Evolutionary conservation across 2,329 filamentous ascomycete genomes (phyloP), one percentile per base, ranked within the genome.

Genomic region (Curvularia sp.): DNA sequence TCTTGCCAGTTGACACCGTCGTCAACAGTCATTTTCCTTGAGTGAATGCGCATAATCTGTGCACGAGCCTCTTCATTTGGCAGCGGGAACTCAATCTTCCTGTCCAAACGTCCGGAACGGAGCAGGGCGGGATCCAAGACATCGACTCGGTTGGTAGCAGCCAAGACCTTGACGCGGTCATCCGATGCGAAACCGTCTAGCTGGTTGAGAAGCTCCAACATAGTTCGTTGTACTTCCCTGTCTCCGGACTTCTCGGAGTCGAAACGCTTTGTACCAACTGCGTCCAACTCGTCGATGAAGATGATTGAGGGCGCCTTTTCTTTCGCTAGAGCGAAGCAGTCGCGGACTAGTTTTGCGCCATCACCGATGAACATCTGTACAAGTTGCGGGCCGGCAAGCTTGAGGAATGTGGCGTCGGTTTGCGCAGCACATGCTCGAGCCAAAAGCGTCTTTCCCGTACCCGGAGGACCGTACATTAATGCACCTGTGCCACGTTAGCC

Each of bases 321-420:
- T 79, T 99, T 99, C 53, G 95, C 95, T 13, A 99, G 84, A 1
- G 95, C 95, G 77, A 99, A 99, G 80, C 92, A 96, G 81, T 99
- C 95, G 58, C 95, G 91, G 42, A 99, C 95, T 30, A 99, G 86
- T 81, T 99, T 99, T 43, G 96, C 95, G 73, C 95, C 95, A 69
- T 99, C 96, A 77, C 95, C 95, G 41, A 99, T 99, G 78, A 98
- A 99, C 95, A 98, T 99, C 79, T 99, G 95, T 30, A 99, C 95
- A 39, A 99, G 88, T 80, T 99, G 95, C 5, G 96, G 95, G 50
- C 95, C 95, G 60, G 95, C 95, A 57, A 99, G 90, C 81, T 99
- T 99, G 75, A 99, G 88, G 85, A 99, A 99, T 24, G 95, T 99
- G 64, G 95, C 95, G 68, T 99, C 95, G 61, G 95, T 98, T 81